phyloP scores from a whole-genome alignment of 2,329 filamentous ascomycete species.

The Penicillium sp. region DNA sequence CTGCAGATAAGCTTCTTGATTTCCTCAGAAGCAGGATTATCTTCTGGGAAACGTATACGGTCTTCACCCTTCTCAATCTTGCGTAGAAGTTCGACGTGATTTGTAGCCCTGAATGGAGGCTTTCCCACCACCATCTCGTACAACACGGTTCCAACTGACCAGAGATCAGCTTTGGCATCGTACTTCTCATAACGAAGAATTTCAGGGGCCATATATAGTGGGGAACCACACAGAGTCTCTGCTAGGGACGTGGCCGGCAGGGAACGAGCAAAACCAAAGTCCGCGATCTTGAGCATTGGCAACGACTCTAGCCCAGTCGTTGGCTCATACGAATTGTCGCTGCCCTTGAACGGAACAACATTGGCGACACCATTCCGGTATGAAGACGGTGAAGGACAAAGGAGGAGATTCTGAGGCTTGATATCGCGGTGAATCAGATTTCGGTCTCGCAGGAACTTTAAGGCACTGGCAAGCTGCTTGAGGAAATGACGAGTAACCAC shows the following conservation, averaged over 20 bases:
- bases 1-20: constrained; percentile 78
- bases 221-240: constrained; percentile 93
- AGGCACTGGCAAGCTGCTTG: constrained; percentile 87
- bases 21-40: constrained; percentile 67
- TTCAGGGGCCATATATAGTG: constrained; percentile 97
- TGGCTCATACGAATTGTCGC: constrained; percentile 76
- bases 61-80: constrained; percentile 91
- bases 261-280: constrained; percentile 96
- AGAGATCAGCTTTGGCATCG: constrained; percentile 92
- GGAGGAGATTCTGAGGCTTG: constrained; percentile 91
- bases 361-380: constrained; percentile 63
- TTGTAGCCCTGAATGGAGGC: constrained; percentile 86
- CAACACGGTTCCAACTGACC: constrained; percentile 93
- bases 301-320: constrained; percentile 77
- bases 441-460: constrained; percentile 79
- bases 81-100: constrained; percentile 89
- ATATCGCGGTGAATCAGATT: constrained; percentile 96
- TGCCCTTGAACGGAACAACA: constrained; percentile 71
- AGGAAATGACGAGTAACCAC: constrained; percentile 95
- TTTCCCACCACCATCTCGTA: constrained; percentile 93
- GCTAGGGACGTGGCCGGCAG: constrained; percentile 87
- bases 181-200: constrained; percentile 97
- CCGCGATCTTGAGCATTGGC: constrained; percentile 95
- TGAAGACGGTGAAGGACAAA: constrained; percentile 74
- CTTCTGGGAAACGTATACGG: constrained; percentile 75